phyloP scores from a whole-genome alignment of 305 asterid genomes.

The Solanum hybrid region DNA sequence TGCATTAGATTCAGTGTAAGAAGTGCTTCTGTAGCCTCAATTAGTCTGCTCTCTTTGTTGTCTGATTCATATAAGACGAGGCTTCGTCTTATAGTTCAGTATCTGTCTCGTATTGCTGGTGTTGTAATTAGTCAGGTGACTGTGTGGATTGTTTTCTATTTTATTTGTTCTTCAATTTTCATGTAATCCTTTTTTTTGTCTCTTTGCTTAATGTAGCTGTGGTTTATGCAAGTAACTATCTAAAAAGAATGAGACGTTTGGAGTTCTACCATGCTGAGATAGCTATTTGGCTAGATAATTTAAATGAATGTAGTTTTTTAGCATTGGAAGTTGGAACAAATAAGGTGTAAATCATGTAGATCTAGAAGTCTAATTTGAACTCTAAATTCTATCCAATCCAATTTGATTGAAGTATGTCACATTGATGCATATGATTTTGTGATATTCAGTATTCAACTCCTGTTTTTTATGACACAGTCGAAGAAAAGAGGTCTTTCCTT shows the following conservation, averaged over 20 bases:
- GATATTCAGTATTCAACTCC: slow-evolving; percentile 6
- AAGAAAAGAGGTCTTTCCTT: slow-evolving; percentile 90
- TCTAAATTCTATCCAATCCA: neutral
- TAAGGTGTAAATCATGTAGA: neutral
- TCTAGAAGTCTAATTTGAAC: neutral
- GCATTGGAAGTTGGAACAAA: neutral
- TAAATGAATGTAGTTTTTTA: neutral
- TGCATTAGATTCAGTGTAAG: neutral
- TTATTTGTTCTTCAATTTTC: neutral
- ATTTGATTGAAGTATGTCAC: neutral
- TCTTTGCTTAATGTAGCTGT: neutral
- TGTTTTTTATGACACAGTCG: slow-evolving; percentile 31
- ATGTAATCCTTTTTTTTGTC: neutral
- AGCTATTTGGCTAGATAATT: neutral
- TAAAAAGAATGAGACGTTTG: neutral
- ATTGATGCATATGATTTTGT: neutral
- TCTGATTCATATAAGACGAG: neutral
- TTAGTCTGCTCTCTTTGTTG: neutral
- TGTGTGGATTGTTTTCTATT: neutral
- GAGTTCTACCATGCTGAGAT: neutral
- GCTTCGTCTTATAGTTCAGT: neutral
- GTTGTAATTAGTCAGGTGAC: neutral
- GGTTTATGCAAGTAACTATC: neutral
- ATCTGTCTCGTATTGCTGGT: neutral
- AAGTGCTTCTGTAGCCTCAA: neutral